Evolutionary conservation across 2,329 filamentous ascomycete species (phyloP).

Genomic region (Pseudogymnoascus sp.): DNA sequence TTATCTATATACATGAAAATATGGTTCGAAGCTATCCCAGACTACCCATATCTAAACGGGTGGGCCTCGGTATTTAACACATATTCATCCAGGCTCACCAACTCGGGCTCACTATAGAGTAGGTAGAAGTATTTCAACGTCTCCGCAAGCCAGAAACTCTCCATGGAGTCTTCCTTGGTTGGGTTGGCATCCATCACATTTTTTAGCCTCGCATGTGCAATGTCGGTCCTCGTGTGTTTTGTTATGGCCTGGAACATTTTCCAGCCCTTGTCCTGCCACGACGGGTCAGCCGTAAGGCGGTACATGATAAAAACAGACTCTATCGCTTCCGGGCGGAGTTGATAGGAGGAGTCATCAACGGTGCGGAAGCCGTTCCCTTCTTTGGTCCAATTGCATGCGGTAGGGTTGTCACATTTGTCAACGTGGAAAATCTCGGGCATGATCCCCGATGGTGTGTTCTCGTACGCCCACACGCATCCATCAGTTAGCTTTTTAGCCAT

Average conservation of each 20-base stretch:
- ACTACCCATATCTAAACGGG: conserved; percentile 20
- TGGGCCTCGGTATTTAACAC: conserved; percentile 37
- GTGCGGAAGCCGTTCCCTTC: conserved; percentile 13
- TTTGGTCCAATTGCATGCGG: conserved; percentile 21
- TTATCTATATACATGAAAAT: background rate
- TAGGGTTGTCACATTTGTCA: conserved; percentile 20
- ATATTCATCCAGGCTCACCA: conserved; percentile 54
- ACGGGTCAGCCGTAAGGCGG: conserved; percentile 24
- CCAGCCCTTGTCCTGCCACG: conserved; percentile 39
- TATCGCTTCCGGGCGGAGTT: conserved; percentile 56
- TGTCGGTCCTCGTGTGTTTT: conserved; percentile 34
- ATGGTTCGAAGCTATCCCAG: background rate
- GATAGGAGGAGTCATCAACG: conserved; percentile 32
- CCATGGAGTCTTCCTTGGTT: conserved; percentile 44
- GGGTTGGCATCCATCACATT: conserved; percentile 30
- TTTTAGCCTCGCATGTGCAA: conserved; percentile 36
- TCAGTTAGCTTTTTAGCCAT: conserved; percentile 51
- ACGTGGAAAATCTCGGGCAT: conserved; percentile 52
- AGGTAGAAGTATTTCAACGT: conserved; percentile 58
- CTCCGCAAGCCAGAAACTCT: conserved; percentile 52
- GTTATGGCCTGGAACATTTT: conserved; percentile 42
- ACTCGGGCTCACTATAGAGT: conserved; percentile 40
- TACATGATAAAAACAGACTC: conserved; percentile 59
- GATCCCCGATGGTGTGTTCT: conserved; percentile 47
- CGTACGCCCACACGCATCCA: conserved; percentile 58